Conservation (phyloP, 169 alveolate species). For the Plasmodium coatneyi region DNA sequence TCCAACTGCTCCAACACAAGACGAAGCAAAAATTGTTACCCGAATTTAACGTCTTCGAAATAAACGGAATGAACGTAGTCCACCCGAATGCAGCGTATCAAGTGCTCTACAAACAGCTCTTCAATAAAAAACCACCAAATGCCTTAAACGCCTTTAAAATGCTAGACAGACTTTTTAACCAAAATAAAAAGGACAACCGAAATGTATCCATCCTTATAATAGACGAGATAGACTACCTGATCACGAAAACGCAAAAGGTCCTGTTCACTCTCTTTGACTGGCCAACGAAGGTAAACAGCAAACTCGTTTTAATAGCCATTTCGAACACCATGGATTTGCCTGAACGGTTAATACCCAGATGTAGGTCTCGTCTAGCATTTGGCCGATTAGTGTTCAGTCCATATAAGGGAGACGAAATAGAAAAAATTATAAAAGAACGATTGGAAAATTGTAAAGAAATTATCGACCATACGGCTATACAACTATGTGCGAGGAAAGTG, state of each 20-base stretch:
- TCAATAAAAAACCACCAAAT: conserved; percentile 56
- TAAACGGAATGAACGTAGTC: conserved; percentile 83
- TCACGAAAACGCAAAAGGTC: conserved; percentile 85
- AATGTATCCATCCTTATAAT: conserved; percentile 77
- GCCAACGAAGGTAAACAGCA: conserved; percentile 86
- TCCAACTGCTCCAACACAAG: conserved; percentile 57
- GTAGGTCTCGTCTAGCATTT: conserved; percentile 85
- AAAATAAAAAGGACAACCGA: conserved; percentile 28
- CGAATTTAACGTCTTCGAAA: conserved; percentile 82
- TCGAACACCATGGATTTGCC: conserved; percentile 91
- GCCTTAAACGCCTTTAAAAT: conserved; percentile 59
- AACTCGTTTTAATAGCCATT: conserved; percentile 86
- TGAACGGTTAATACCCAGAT: conserved; percentile 83
- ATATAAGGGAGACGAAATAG: conserved; percentile 86
- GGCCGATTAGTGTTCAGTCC: conserved; percentile 87
- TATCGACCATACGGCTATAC: conserved; percentile 80
- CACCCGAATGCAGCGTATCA: conserved; percentile 84
- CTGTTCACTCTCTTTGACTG: conserved; percentile 90
- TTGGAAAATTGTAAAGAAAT: conserved; percentile 54
- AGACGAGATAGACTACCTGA: conserved; percentile 86
- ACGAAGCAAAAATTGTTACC: conserved; percentile 75
- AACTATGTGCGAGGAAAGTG: conserved; percentile 87
- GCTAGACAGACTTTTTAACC: conserved; percentile 50
- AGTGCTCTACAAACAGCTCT: conserved; percentile 76
- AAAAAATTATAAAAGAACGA: conserved; percentile 78